Base-by-base conservation (phyloP, 257 asterid species). In the Capsicum baccatum region DNA sequence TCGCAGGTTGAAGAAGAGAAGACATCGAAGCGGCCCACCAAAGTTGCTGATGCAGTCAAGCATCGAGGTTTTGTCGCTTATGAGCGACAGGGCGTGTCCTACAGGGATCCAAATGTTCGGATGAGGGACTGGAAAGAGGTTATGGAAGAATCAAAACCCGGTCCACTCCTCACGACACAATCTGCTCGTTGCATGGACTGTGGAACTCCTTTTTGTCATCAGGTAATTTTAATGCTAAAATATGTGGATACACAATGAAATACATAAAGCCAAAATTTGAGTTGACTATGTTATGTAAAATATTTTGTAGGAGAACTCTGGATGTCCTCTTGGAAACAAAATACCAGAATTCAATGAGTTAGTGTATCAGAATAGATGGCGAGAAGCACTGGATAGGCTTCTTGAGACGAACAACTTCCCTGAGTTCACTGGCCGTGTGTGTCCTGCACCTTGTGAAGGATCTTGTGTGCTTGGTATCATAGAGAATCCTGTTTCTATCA, bases 101-200 rank as follows among this genome's bases (percentile, higher is more conserved):
- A 92, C 85, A 91, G 99, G 87, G 99, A 97, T 83, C 97, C 99
- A 9, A 84, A 81, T 87, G 89, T 88, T 85, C 94, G 99, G 63
- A 89, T 95, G 81, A 89, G 84, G 66, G 99, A 97, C 85, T 97
- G 99, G 99, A 91, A 91, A 57, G 99, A 97, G 89, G 99, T 97
- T 64, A 92, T 92, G 94, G 97, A 89, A 88, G 96, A 92, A 78
- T 58, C 88, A 26, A 92, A 95, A 84, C 97, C 99, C 42, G 95
- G 99, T 47, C 95, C 99, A 48, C 93, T 97, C 85, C 90, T 97
- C 86, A 92, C 87, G 63, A 97, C 99, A 62, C 99, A 97, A 84
- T 93, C 99, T 86, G 99, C 99, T 70, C 97, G 99, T 12, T 97
- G 99, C 90, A 97, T 97, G 99, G 99, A 97, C 90, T 97, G 99